Conservation (phyloP, 2,329 filamentous ascomycete species). For the Stagonosporopsis chrysanthemi region DNA sequence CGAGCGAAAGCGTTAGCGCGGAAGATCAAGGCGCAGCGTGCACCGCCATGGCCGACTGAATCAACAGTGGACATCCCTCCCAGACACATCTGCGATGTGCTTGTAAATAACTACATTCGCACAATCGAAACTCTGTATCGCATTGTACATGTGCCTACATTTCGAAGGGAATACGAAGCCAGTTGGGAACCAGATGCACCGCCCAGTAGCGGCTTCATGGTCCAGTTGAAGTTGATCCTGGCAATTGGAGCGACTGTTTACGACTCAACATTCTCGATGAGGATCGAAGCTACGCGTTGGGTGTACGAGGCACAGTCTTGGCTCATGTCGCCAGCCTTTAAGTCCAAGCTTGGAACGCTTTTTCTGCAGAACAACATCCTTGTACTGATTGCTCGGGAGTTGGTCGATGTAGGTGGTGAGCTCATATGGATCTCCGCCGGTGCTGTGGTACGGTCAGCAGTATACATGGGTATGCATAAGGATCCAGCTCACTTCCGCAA, state of each 20-base stretch:
- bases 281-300: constrained; percentile 62
- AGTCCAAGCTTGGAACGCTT: constrained; percentile 59
- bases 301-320: constrained; percentile 65
- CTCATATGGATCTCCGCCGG: constrained; percentile 51
- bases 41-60: constrained; percentile 58
- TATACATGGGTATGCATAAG: constrained; percentile 53
- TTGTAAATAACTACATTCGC: constrained; percentile 60
- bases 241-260: constrained; percentile 63
- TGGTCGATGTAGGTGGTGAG: constrained; percentile 44
- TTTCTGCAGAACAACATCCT: constrained; percentile 58
- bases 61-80: constrained; percentile 57
- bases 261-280: constrained; percentile 60
- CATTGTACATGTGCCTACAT: constrained; percentile 61
- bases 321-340: constrained; percentile 62
- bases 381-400: constrained; percentile 49
- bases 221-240: constrained; percentile 66
- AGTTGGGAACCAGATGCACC: constrained; percentile 53
- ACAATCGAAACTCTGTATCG: constrained; percentile 59
- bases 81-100: constrained; percentile 54
- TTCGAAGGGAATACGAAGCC: constrained; percentile 58
- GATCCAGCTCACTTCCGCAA: constrained; percentile 47
- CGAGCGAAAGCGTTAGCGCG: constrained; percentile 63
- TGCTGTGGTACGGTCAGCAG: constrained; percentile 48
- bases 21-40: constrained; percentile 59
- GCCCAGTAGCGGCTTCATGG: constrained; percentile 57